Evolutionary conservation across 1,284 basidiomycete genomes (phyloP).

Genomic region (Papiliotrema terrestris): DNA sequence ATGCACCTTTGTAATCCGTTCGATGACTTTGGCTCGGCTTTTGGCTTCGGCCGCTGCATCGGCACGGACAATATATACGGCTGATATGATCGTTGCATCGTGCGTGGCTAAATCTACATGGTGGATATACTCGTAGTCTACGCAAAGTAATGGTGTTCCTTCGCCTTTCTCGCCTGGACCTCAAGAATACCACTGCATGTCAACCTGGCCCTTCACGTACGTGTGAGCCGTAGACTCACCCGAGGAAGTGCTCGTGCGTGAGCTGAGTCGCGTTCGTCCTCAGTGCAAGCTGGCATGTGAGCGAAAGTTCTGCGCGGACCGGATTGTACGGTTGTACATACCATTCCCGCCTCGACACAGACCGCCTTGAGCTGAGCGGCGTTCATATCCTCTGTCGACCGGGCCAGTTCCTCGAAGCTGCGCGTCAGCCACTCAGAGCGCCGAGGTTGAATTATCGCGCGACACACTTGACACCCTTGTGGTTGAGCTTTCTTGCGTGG

Average conservation of each 20-base stretch:
- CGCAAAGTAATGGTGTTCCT: constrained; percentile 55
- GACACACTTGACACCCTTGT: constrained; percentile 59
- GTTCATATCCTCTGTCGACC: constrained; percentile 75
- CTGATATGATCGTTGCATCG: constrained; percentile 1
- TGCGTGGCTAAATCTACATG: neutral
- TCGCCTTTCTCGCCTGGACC: constrained; percentile 96
- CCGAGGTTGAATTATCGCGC: neutral
- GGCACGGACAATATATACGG: no score
- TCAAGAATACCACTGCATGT: constrained; percentile 74
- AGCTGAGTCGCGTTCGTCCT: constrained; percentile 88
- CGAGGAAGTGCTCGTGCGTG: constrained; percentile 86
- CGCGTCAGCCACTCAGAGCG: constrained; percentile 3
- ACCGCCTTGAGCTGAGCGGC: constrained; percentile 70
- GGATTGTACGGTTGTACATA: constrained; percentile 55
- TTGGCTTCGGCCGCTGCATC: no score
- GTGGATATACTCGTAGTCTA: neutral
- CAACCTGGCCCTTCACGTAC: neutral
- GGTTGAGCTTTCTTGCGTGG: constrained; percentile 80
- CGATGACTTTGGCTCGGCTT: neutral
- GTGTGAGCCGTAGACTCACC: constrained; percentile 15
- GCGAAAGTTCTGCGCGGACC: neutral
- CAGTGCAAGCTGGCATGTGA: constrained; percentile 49
- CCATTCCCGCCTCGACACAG: constrained; percentile 98
- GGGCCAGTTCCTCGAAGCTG: constrained; percentile 66
- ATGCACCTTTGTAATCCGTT: neutral